phyloP scores from a whole-genome alignment of 148 eudicot species.

The Fallopia convolvulus region DNA sequence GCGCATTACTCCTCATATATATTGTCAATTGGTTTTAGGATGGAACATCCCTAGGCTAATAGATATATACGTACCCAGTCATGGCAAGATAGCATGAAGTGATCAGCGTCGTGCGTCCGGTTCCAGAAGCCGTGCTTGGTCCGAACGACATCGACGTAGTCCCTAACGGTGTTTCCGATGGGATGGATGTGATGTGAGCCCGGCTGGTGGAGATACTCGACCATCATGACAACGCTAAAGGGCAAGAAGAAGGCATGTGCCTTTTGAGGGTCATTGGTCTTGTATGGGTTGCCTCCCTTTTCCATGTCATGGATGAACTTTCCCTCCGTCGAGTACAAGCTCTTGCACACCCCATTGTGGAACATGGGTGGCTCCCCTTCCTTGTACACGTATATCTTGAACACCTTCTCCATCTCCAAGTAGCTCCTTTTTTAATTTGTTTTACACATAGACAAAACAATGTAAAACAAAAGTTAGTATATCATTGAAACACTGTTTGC shows the following conservation, averaged over 20 bases:
- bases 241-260: conserved; percentile 37
- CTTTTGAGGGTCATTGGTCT: conserved; percentile 21
- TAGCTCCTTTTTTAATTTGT: conserved; percentile 38
- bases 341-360: conserved; percentile 41
- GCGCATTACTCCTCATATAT: too few relatives aligned
- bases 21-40: too few relatives aligned
- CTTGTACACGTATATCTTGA: conserved; percentile 52
- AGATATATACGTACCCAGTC: conserved; percentile 43
- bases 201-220: conserved; percentile 24
- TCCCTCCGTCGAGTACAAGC: conserved; percentile 47
- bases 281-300: conserved; percentile 20
- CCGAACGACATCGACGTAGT: conserved; percentile 24
- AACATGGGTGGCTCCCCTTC: conserved; percentile 58
- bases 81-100: conserved; percentile 69
- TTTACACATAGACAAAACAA: background rate
- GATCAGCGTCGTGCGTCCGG: conserved; percentile 33
- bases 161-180: conserved; percentile 29
- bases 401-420: conserved; percentile 47
- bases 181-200: conserved; percentile 24
- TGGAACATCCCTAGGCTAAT: too few relatives aligned
- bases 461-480: background rate
- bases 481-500: too few relatives aligned
- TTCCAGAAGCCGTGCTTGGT: conserved; percentile 30
- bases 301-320: conserved; percentile 54
- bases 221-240: conserved; percentile 37